Conservation (phyloP, 306 rosid genomes). For the Benincasa hispida region DNA sequence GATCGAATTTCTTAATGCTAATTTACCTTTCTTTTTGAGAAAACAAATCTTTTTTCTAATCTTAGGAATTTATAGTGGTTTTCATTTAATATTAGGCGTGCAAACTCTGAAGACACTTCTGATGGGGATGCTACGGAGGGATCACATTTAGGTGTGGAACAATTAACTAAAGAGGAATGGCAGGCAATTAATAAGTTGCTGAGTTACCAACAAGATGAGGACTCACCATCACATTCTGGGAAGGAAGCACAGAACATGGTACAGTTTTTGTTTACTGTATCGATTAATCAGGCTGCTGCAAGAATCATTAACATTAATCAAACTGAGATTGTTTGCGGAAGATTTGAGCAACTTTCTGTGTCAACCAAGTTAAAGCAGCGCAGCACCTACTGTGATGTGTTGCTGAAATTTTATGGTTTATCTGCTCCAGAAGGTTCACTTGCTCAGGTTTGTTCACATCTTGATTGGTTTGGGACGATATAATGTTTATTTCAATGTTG, state of each 20-base stretch:
- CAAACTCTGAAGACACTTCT: conserved; percentile 40
- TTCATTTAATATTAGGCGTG: conserved; percentile 29
- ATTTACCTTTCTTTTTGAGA: neutral
- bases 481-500: neutral
- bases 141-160: conserved; percentile 41
- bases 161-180: conserved; percentile 88
- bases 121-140: conserved; percentile 43
- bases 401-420: conserved; percentile 73
- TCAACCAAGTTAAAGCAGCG: conserved; percentile 75
- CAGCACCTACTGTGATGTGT: conserved; percentile 74
- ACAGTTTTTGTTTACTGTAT: conserved; percentile 56
- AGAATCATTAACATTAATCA: conserved; percentile 61
- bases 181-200: conserved; percentile 79
- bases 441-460: conserved; percentile 63
- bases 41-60: neutral
- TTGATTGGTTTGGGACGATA: conserved; percentile 3
- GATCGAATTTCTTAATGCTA: neutral
- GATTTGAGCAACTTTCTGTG: conserved; percentile 82
- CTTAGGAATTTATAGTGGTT: conserved; percentile 8
- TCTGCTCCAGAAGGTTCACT: conserved; percentile 94
- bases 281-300: conserved; percentile 81
- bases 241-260: conserved; percentile 68
- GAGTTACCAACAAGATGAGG: conserved; percentile 79
- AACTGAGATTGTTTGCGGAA: conserved; percentile 74
- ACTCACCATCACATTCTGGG: conserved; percentile 31